phyloP scores from a whole-genome alignment of 176 grass and related monocot genomes.

The Oryza glaberrima region DNA sequence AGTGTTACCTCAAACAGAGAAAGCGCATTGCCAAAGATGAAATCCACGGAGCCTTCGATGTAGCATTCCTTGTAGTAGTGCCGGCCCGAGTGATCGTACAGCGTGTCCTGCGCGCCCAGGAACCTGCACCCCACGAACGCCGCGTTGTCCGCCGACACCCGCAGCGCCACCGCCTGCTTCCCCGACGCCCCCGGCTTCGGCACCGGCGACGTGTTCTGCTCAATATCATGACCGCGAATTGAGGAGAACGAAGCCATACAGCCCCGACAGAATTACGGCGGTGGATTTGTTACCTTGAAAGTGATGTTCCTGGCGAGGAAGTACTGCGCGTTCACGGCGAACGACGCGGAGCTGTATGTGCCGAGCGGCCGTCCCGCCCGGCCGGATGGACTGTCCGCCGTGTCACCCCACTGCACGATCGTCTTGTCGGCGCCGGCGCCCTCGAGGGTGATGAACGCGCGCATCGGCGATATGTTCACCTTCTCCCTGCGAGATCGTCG shows the following conservation, averaged over 20 bases:
- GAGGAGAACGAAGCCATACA: background rate
- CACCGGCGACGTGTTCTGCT: constrained; percentile 83
- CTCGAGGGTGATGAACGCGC: constrained; percentile 78
- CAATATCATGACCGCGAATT: background rate
- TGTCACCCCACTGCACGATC: constrained; percentile 96
- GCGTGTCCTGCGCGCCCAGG: constrained; percentile 90
- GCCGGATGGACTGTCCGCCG: constrained; percentile 55
- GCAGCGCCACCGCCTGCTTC: constrained; percentile 87
- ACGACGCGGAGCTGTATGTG: constrained; percentile 90
- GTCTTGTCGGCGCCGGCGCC: constrained; percentile 81
- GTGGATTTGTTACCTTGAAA: constrained; percentile 60
- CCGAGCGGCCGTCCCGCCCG: constrained; percentile 59
- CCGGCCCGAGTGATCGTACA: constrained; percentile 81
- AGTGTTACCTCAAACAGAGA: constrained; percentile 74
- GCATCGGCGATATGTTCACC: constrained; percentile 78
- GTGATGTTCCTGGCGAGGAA: constrained; percentile 96
- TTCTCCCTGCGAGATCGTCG: constrained; percentile 67
- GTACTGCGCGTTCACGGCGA: constrained; percentile 88
- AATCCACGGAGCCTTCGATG: constrained; percentile 96
- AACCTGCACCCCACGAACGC: constrained; percentile 92
- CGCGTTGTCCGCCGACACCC: constrained; percentile 88
- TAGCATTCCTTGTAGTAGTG: constrained; percentile 97
- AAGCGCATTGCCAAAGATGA: constrained; percentile 97
- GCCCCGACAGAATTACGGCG: too few species aligned
- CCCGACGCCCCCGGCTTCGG: constrained; percentile 73